These are phyloP conservation scores for Tricholoma hemisulphureum DNA, from an alignment of 768 basidiomycete species.

Conservation along the genomic window DNA sequence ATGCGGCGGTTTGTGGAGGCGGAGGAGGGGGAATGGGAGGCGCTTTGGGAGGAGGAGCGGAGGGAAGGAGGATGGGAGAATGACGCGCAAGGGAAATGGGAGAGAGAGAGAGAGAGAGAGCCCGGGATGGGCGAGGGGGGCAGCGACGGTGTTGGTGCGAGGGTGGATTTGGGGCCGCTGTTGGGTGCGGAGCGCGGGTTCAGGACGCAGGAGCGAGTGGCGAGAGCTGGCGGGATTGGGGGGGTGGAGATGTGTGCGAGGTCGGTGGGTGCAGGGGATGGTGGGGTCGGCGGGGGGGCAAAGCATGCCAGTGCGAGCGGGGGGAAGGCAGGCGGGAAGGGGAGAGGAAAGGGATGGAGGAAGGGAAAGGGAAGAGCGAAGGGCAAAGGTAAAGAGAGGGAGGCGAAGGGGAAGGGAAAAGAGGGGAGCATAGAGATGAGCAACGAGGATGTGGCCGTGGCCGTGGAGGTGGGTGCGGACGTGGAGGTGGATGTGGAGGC, in stretches of 20 bases:
- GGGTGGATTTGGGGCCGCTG: slow-evolving; percentile 60
- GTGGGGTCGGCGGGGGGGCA: slow-evolving; percentile 27
- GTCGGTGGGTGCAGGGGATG: not conserved
- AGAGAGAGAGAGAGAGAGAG: no score
- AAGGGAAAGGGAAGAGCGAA: slow-evolving; percentile 2
- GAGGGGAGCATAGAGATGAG: no score
- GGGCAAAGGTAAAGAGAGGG: not conserved
- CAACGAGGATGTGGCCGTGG: no score
- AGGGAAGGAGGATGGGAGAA: not conserved
- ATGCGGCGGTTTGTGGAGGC: slow-evolving; percentile 60
- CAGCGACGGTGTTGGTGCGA: not conserved
- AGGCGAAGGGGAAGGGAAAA: no score
- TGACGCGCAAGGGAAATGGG: no score
- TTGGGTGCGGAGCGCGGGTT: slow-evolving; percentile 62
- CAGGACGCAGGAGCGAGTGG: slow-evolving; percentile 54
- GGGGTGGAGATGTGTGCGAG: slow-evolving; percentile 51
- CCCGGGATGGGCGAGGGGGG: not conserved
- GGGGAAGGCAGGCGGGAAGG: not conserved
- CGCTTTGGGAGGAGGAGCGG: not conserved
- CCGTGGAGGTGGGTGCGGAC: no score
- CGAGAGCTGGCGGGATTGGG: slow-evolving; percentile 58
- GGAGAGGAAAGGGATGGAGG: not conserved
- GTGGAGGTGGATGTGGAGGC: not conserved
- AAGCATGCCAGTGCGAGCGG: not conserved
- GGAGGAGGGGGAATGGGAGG: slow-evolving; percentile 18